These are phyloP conservation scores for Physcia stellaris DNA, from an alignment of 495 filamentous ascomycete genomes.

Conservation along the genomic window DNA sequence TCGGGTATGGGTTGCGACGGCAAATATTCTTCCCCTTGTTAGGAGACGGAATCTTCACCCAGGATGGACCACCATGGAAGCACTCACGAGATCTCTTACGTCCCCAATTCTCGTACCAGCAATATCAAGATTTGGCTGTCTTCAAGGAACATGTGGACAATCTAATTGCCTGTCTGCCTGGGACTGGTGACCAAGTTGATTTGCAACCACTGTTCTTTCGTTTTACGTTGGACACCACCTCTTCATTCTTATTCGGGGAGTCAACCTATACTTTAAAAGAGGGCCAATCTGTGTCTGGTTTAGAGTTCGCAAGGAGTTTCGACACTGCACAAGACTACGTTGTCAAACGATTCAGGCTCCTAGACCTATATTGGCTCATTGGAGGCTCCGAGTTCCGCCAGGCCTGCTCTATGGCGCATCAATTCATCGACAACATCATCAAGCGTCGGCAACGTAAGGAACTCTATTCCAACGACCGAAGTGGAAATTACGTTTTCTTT, in stretches of 20 bases:
- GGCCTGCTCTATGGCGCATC: constrained; percentile 27
- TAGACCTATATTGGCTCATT: constrained; percentile 33
- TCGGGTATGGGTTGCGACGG: constrained; percentile 18
- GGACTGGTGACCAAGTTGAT: constrained; percentile 18
- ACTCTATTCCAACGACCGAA: not conserved
- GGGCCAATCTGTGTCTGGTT: constrained; percentile 11
- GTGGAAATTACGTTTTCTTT: constrained; percentile 12
- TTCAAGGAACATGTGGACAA: constrained; percentile 11
- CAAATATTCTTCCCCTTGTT: constrained; percentile 24
- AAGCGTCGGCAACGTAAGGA: constrained; percentile 8
- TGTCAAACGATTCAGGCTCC: constrained; percentile 28
- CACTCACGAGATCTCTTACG: constrained; percentile 36
- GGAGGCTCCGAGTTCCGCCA: constrained; percentile 24
- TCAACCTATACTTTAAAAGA: constrained; percentile 21
- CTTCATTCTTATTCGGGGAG: constrained; percentile 35
- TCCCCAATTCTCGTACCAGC: constrained; percentile 25
- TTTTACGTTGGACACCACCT: constrained; percentile 36
- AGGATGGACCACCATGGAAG: constrained; percentile 38
- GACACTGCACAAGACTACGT: constrained; percentile 17
- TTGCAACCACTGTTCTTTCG: constrained; percentile 37
- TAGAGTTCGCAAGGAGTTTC: constrained; percentile 22
- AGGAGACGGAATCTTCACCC: constrained; percentile 41
- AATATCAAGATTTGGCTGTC: constrained; percentile 12
- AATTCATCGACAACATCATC: constrained; percentile 28
- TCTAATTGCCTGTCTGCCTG: constrained; percentile 7